Percentiles rank a stretch among this genome's conserved stretches.
phyloP scores from a whole-genome alignment of 805 yeast species.

The Yarrowia sp. region DNA sequence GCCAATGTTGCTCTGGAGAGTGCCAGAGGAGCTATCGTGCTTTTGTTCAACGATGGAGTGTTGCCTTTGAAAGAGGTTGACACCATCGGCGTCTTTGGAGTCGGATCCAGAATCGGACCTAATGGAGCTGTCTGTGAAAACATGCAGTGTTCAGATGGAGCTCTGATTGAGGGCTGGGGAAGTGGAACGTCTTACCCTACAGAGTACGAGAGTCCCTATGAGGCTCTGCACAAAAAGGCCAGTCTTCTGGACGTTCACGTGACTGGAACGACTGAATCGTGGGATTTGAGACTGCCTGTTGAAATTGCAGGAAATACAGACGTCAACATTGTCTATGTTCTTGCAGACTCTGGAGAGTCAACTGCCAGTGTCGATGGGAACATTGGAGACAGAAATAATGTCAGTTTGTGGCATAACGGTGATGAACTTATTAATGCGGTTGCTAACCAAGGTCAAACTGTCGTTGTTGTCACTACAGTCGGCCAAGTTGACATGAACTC shows the following conservation, averaged over 20 bases:
- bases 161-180: conserved; percentile 68
- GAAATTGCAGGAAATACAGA: conserved; percentile 49
- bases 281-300: not conserved
- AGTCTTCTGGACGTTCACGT: not conserved
- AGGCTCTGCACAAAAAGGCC: conserved; percentile 59
- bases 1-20: conserved; percentile 59
- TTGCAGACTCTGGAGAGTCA: conserved; percentile 66
- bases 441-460: conserved; percentile 60
- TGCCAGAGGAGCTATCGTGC: conserved; percentile 63
- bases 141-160: conserved; percentile 61
- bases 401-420: conserved; percentile 63
- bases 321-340: conserved; percentile 61
- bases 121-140: conserved; percentile 61
- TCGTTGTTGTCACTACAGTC: conserved; percentile 64
- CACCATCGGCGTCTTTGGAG: conserved; percentile 47
- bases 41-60: conserved; percentile 59
- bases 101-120: conserved; percentile 60
- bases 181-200: conserved; percentile 66
- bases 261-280: conserved; percentile 2
- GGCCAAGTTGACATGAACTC: conserved; percentile 66
- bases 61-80: conserved; percentile 58
- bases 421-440: conserved; percentile 60
- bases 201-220: conserved; percentile 62
- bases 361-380: conserved; percentile 65
- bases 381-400: conserved; percentile 64